Conservation (phyloP, 2,329 filamentous ascomycete genomes). For the Byssothecium circinans region DNA sequence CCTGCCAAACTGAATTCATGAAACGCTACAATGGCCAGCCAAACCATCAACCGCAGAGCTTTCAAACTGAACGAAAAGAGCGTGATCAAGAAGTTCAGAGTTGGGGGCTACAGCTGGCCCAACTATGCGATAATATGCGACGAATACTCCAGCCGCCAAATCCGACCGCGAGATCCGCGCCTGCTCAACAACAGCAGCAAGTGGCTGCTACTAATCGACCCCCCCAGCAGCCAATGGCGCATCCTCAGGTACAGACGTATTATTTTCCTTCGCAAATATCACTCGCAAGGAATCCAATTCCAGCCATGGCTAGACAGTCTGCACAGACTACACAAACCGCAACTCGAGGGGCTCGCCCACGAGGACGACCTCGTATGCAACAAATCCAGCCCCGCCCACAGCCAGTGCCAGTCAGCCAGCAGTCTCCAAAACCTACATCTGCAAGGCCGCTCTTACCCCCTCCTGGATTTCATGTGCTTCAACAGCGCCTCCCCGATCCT, state of each 20-base stretch:
- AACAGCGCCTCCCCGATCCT: conserved; percentile 50
- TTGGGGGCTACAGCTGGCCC: conserved; percentile 8
- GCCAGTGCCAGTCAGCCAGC: background rate
- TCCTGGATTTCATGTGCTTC: conserved; percentile 32
- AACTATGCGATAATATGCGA: conserved; percentile 5
- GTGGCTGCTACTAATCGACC: background rate
- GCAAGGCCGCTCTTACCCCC: conserved; percentile 40
- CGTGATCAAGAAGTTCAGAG: conserved; percentile 6
- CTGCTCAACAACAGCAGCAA: conserved; percentile 1
- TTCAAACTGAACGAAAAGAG: background rate
- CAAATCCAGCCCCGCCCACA: background rate
- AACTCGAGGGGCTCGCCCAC: conserved; percentile 9
- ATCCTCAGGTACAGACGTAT: background rate
- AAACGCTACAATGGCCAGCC: background rate
- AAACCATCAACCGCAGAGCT: background rate
- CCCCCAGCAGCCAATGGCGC: background rate
- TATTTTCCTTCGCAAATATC: too few species aligned
- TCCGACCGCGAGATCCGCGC: background rate
- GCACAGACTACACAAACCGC: conserved; percentile 7
- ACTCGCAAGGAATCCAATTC: too few species aligned
- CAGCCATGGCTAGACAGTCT: background rate
- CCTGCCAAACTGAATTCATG: conserved; percentile 13
- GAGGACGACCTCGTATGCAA: conserved; percentile 1
- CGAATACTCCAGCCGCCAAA: background rate
- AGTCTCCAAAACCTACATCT: background rate